These are phyloP conservation scores for Maudiozyma bulderi DNA, from an alignment of 805 yeast genomes.

Conservation along the genomic window DNA sequence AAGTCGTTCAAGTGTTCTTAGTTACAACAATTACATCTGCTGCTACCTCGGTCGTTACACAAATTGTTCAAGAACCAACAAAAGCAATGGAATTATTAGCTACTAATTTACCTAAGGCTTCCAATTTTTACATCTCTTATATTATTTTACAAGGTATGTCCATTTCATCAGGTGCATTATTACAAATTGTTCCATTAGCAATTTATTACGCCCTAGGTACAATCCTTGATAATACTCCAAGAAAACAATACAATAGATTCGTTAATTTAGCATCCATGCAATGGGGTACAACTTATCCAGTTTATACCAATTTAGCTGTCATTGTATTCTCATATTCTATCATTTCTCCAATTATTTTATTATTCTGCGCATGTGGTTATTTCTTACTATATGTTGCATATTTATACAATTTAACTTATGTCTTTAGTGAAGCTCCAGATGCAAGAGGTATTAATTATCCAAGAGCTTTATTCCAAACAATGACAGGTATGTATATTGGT, in stretches of 20 bases:
- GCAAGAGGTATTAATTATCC: slow-evolving; percentile 79
- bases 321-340: slow-evolving; percentile 59
- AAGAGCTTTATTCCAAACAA: slow-evolving; percentile 77
- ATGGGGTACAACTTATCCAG: slow-evolving; percentile 78
- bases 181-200: slow-evolving; percentile 52
- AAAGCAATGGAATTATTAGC: slow-evolving; percentile 51
- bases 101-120: slow-evolving; percentile 60
- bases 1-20: slow-evolving; percentile 60
- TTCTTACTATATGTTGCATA: slow-evolving; percentile 65
- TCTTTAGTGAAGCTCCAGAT: slow-evolving; percentile 57
- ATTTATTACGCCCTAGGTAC: slow-evolving; percentile 50
- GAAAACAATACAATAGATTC: slow-evolving; percentile 60
- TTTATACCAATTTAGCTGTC: slow-evolving; percentile 60
- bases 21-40: slow-evolving; percentile 65
- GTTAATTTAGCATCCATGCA: slow-evolving; percentile 40
- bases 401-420: slow-evolving; percentile 68
- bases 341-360: slow-evolving; percentile 73
- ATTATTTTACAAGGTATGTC: slow-evolving; percentile 60
- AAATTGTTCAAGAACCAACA: slow-evolving; percentile 49
- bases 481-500: slow-evolving; percentile 81
- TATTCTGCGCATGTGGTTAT: slow-evolving; percentile 67
- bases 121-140: slow-evolving; percentile 64
- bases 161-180: slow-evolving; percentile 52
- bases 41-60: slow-evolving; percentile 57
- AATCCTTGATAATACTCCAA: slow-evolving; percentile 50